Conservation (phyloP, 495 filamentous ascomycete species). For the Annulohypoxylon stygium region DNA sequence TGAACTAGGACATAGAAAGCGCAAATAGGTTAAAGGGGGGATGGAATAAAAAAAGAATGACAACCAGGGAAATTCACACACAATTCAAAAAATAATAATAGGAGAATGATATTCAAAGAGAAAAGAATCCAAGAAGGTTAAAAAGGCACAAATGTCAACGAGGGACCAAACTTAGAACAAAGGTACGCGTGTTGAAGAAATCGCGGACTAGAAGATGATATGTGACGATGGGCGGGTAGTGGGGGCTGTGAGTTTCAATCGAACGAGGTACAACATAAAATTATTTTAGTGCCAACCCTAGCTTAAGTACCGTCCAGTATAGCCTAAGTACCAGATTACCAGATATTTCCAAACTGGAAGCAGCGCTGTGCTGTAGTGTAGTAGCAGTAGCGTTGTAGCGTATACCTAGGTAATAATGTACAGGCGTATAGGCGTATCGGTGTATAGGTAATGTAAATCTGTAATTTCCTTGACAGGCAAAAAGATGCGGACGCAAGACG, state of each 20-base stretch:
- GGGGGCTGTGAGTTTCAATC: conserved; percentile 48
- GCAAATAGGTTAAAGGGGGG: conserved; percentile 8
- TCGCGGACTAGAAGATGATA: conserved; percentile 43
- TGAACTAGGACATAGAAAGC: conserved; percentile 13
- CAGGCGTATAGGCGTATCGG: background rate
- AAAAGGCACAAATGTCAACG: conserved; percentile 34
- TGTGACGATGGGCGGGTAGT: conserved; percentile 42
- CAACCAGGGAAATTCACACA: background rate
- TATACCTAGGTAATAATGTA: conserved; percentile 5
- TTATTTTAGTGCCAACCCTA: conserved; percentile 46
- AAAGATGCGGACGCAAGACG: conserved; percentile 11
- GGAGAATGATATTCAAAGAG: conserved; percentile 24
- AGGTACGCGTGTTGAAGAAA: conserved; percentile 47
- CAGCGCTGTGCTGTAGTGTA: too few relatives aligned
- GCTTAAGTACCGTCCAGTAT: conserved; percentile 42
- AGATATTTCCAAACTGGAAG: conserved; percentile 4
- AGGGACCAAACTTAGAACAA: conserved; percentile 29
- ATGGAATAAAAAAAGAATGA: conserved; percentile 16
- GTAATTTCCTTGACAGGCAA: conserved; percentile 2
- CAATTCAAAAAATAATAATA: conserved; percentile 16
- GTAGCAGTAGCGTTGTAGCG: background rate
- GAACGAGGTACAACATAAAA: conserved; percentile 50
- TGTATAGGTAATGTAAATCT: conserved; percentile 5
- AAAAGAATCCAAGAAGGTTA: conserved; percentile 25
- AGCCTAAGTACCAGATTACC: conserved; percentile 46